Conservation (phyloP, 1,284 basidiomycete species). For the Fistulinella cinereoalba region DNA sequence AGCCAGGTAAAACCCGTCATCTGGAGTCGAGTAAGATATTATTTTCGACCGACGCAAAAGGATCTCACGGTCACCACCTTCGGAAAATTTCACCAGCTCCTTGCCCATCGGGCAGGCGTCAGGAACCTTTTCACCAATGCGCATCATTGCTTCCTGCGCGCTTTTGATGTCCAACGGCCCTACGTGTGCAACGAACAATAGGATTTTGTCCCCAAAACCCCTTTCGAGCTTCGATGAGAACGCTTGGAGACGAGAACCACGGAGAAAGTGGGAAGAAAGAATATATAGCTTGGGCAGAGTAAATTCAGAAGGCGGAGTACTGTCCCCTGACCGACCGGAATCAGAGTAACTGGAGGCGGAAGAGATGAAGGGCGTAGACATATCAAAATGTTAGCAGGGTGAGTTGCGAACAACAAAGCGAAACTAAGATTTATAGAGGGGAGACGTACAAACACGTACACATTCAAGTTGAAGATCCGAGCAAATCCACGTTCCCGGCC, state of each 20-base stretch:
- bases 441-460: constrained; percentile 27
- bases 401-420: too few species aligned
- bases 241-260: constrained; percentile 8
- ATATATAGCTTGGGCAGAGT: constrained; percentile 21
- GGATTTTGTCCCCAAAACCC: constrained; percentile 29
- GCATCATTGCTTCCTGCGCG: constrained; percentile 5
- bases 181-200: constrained; percentile 22
- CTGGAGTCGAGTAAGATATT: too few species aligned
- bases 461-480: constrained; percentile 5
- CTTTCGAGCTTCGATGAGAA: constrained; percentile 26
- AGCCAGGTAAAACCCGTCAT: constrained; percentile 20
- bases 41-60: too few species aligned
- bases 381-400: constrained; percentile 12
- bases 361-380: constrained; percentile 16
- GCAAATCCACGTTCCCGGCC: neutral
- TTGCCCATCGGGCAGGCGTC: constrained; percentile 14
- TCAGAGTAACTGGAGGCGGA: constrained; percentile 16
- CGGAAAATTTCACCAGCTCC: constrained; percentile 20
- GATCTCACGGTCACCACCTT: constrained; percentile 11
- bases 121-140: constrained; percentile 12
- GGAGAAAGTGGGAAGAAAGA: constrained; percentile 18
- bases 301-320: constrained; percentile 30
- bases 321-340: constrained; percentile 19
- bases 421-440: constrained; percentile 22
- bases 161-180: constrained; percentile 8